Conservation (phyloP, 2,329 filamentous ascomycete species). For the Byssochlamys sp. region DNA sequence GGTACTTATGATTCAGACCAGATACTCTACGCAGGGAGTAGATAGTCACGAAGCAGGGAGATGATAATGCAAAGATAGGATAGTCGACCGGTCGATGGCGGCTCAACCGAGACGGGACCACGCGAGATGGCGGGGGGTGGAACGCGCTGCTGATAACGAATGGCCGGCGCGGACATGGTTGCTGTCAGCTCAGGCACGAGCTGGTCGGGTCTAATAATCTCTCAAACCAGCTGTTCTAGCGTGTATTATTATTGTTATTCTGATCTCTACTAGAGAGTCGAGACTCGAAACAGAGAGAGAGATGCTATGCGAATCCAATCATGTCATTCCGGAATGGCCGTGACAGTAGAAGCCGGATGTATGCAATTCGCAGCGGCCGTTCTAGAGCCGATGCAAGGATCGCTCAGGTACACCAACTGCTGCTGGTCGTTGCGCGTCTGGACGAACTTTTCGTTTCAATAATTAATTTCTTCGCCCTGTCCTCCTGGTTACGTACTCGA, state of each 20-base stretch:
- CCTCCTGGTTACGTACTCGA: background rate
- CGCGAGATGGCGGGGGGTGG: background rate
- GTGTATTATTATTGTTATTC: background rate
- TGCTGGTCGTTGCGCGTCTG: background rate
- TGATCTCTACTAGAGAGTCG: no score
- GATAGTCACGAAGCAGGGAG: no score
- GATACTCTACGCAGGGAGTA: no score
- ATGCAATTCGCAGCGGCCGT: background rate
- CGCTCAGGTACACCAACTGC: background rate
- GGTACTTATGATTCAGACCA: no score
- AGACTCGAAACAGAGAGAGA: no score
- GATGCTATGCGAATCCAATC: no score
- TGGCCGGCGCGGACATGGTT: background rate
- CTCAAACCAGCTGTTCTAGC: background rate
- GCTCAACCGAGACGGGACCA: background rate
- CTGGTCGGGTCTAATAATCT: background rate
- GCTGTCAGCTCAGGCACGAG: background rate
- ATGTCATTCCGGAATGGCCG: background rate
- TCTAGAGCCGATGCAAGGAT: background rate
- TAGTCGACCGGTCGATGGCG: background rate
- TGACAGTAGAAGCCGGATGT: background rate
- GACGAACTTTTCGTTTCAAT: background rate
- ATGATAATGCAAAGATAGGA: no score
- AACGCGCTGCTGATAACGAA: background rate
- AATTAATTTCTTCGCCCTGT: background rate